Conservation (phyloP, 1,284 basidiomycete genomes). For the Peniophora sp. region DNA sequence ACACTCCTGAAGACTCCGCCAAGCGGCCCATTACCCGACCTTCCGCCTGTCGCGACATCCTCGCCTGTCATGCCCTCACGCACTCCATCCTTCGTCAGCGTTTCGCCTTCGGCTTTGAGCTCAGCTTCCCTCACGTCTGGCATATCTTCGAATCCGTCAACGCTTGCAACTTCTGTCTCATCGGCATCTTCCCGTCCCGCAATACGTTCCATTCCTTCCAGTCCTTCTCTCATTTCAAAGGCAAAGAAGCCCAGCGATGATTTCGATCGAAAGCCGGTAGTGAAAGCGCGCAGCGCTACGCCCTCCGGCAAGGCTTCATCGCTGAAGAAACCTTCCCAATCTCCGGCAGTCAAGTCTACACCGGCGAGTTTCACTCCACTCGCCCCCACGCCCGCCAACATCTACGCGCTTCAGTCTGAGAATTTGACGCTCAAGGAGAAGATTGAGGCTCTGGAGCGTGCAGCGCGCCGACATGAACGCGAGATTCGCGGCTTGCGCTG, state of each 20-base stretch:
- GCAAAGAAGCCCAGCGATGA: no score
- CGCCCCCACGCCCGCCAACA: slow-evolving; percentile 27
- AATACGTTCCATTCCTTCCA: background rate
- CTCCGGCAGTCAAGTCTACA: background rate
- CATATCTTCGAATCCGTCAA: background rate
- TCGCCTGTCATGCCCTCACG: no score
- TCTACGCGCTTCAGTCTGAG: slow-evolving; percentile 31
- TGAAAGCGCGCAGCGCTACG: background rate
- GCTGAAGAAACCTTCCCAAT: slow-evolving; percentile 4
- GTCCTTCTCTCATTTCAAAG: background rate
- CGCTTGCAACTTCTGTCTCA: background rate
- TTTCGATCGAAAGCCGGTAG: no score
- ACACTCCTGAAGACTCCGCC: background rate
- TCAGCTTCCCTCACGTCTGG: background rate
- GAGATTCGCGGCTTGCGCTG: slow-evolving; percentile 43
- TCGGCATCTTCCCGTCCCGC: background rate
- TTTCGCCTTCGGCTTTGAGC: background rate
- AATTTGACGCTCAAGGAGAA: slow-evolving; percentile 29
- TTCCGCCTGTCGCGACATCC: background rate
- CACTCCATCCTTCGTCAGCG: no score
- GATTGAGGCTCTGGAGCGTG: slow-evolving; percentile 35
- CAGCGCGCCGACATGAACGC: slow-evolving; percentile 30
- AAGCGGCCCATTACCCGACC: background rate
- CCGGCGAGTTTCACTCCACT: background rate
- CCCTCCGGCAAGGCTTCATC: background rate